Evolutionary conservation across 345 rosid species (phyloP).

Genomic region (Balakata baccata): DNA sequence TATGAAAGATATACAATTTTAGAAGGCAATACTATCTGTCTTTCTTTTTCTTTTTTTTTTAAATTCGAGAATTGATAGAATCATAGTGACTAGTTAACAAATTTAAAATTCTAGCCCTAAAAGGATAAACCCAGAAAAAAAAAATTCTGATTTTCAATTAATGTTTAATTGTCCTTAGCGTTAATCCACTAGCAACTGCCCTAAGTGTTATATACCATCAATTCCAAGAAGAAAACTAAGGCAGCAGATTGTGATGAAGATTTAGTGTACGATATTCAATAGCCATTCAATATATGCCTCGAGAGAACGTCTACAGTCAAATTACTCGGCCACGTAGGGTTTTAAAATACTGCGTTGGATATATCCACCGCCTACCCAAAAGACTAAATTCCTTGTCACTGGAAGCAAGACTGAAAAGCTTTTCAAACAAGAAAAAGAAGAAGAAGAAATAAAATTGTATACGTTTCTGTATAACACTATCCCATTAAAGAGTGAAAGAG

Average conservation of each 20-base stretch:
- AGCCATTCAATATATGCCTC: background rate
- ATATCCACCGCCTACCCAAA: conserved; percentile 10
- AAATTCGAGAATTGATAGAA: no score
- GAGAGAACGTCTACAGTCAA: background rate
- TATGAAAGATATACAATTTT: no score
- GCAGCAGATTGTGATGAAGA: background rate
- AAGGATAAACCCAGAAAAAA: no score
- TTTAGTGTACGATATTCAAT: background rate
- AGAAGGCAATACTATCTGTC: no score
- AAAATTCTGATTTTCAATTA: no score
- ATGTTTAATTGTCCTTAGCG: no score
- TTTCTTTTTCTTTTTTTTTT: no score
- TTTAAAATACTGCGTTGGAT: conserved; percentile 17
- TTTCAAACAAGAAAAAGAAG: conserved; percentile 10
- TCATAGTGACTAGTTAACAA: no score
- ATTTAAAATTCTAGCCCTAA: no score
- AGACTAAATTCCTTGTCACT: conserved; percentile 7
- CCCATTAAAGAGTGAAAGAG: background rate
- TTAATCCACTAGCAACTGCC: no score
- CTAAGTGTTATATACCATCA: no score
- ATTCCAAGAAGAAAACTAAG: background rate
- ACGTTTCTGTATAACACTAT: conserved; percentile 12
- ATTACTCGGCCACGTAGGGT: background rate
- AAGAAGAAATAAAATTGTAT: conserved; percentile 21
- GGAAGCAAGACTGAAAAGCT: conserved; percentile 9